Conservation (phyloP, 2,329 filamentous ascomycete species). For the Colletotrichum lentis region DNA sequence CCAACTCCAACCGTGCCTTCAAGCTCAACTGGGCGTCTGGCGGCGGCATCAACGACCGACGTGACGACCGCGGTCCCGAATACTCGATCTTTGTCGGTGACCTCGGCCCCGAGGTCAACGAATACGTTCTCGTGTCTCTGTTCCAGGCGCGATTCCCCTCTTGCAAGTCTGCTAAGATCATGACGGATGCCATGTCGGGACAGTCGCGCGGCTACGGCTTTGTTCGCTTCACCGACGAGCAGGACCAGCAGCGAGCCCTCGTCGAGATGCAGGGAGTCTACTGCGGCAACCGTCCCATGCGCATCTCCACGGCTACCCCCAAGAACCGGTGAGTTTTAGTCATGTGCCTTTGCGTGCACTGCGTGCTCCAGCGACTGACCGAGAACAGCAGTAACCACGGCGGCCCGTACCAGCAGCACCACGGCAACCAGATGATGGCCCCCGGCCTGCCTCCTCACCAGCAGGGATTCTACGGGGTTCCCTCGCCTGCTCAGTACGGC, state of each 20-base stretch:
- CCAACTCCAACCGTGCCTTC: constrained; percentile 93
- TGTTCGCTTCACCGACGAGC: constrained; percentile 94
- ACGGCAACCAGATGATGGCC: constrained; percentile 54
- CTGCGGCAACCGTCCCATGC: constrained; percentile 98
- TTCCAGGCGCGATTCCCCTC: constrained; percentile 97
- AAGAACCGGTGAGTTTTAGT: constrained; percentile 75
- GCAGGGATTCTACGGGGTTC: constrained; percentile 45
- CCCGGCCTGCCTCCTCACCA: constrained; percentile 56
- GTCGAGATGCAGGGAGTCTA: constrained; percentile 99
- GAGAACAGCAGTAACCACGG: constrained; percentile 35
- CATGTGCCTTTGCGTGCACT: neutral
- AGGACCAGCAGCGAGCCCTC: constrained; percentile 93
- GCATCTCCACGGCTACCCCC: constrained; percentile 95
- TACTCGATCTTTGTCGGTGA: constrained; percentile 98
- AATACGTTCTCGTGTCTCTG: constrained; percentile 95
- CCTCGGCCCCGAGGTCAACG: constrained; percentile 96
- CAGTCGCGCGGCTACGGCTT: constrained; percentile 98
- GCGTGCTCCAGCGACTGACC: neutral
- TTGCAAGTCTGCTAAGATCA: constrained; percentile 99
- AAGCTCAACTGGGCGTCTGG: constrained; percentile 99
- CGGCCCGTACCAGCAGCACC: constrained; percentile 54
- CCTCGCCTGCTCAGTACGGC: constrained; percentile 38
- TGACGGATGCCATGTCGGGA: constrained; percentile 97
- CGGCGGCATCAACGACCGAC: constrained; percentile 91
- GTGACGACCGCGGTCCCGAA: constrained; percentile 95